Evolutionary conservation across 768 basidiomycete genomes (phyloP), one percentile per base, ranked within the genome.

Genomic region (Mycena rebaudengoi): DNA sequence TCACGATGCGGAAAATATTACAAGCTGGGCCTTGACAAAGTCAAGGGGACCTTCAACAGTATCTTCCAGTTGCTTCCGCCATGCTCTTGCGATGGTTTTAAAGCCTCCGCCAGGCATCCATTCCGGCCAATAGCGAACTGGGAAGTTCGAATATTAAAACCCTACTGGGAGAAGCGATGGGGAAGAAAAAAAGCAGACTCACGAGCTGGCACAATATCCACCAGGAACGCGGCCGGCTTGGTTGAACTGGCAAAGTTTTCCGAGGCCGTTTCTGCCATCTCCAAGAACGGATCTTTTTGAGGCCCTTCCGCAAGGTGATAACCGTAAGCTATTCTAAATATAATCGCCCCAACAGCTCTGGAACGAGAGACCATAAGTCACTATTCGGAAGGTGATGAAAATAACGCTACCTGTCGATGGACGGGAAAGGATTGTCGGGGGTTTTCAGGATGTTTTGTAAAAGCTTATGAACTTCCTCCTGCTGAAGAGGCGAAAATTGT

Each of bases 311-410:
- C 12, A n/a, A 66, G 13, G 3, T 35, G 8, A 29, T 66, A 63
- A 12, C 68, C 68, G 18, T 66, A 56, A 4, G 68, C 41, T 4
- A 66, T 60, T 0, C 58, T 60, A 16, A 69, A 25, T 16, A 60
- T 26, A 21, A 66, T 64, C 20, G 61, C 54, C 0, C 65, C 68
- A 0, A 45, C 54, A 14, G 45, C 54, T 12, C 65, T 66, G 13
- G n/a, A n/a, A n/a, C n/a, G n/a, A n/a, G n/a, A n/a, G n/a, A n/a
- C n/a, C n/a, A n/a, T n/a, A n/a, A n/a, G n/a, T n/a, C n/a, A n/a
- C n/a, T 41, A 29, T 39, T 40, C 29, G 5, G 21, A 37, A 25
- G 14, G 12, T 5, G 23, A 49, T 14, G 18, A 5, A 44, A 52
- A 21, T n/a, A 14, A 44, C 11, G 10, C 20, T 1, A 43, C 8